These are phyloP conservation scores for Sporisorium graminicola DNA, from an alignment of 1,284 basidiomycete genomes.

Conservation along the genomic window DNA sequence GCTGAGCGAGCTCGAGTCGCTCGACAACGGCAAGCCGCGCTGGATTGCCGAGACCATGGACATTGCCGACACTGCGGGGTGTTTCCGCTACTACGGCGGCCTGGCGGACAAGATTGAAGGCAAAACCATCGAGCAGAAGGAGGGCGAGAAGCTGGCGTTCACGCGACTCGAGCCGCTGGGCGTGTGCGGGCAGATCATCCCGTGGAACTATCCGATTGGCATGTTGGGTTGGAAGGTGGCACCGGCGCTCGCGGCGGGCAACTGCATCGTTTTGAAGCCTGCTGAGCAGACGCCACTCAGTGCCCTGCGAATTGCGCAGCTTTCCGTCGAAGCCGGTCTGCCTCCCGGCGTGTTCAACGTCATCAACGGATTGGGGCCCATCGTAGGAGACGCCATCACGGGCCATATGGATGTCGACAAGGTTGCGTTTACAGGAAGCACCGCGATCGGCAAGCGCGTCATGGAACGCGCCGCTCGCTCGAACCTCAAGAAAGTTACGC, in stretches of 20 bases:
- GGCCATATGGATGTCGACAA: conserved; percentile 79
- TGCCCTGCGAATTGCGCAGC: conserved; percentile 79
- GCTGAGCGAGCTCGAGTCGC: conserved; percentile 71
- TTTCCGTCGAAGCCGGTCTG: conserved; percentile 82
- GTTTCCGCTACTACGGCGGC: conserved; percentile 76
- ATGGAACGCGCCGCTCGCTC: conserved; percentile 87
- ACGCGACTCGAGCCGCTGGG: conserved; percentile 91
- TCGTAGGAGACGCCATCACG: conserved; percentile 78
- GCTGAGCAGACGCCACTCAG: conserved; percentile 80
- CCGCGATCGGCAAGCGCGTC: conserved; percentile 78
- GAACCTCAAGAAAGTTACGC: conserved; percentile 82
- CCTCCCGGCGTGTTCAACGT: conserved; percentile 80
- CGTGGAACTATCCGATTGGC: conserved; percentile 78
- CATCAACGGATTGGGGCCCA: conserved; percentile 82
- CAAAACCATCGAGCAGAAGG: conserved; percentile 81
- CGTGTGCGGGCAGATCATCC: conserved; percentile 74
- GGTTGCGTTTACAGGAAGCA: conserved; percentile 74
- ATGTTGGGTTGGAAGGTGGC: conserved; percentile 74
- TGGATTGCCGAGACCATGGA: conserved; percentile 77
- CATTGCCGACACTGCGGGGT: conserved; percentile 76
- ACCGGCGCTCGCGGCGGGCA: conserved; percentile 70
- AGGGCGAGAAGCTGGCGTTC: conserved; percentile 77
- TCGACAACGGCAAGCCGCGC: conserved; percentile 86
- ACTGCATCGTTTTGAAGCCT: conserved; percentile 73
- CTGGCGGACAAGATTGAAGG: conserved; percentile 83